These are phyloP conservation scores for Pseudogymnoascus sp. DNA, from an alignment of 2,329 filamentous ascomycete genomes.

Conservation along the genomic window DNA sequence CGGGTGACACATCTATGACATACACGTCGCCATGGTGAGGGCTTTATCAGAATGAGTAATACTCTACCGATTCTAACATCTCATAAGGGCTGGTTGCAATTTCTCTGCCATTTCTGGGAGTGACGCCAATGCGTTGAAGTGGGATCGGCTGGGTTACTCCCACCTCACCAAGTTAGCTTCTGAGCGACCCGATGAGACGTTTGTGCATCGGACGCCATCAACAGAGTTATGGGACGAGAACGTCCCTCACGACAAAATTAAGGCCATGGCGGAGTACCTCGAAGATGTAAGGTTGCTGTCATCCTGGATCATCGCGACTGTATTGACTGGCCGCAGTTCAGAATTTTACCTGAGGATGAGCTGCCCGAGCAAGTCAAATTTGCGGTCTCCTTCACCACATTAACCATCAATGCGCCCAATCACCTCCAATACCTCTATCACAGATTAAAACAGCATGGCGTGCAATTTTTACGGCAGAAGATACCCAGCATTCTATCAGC, in stretches of 20 bases:
- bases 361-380: conserved; percentile 30
- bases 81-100: conserved; percentile 35
- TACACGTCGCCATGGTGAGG: conserved; percentile 37
- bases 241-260: conserved; percentile 34
- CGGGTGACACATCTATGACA: conserved; percentile 32
- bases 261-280: conserved; percentile 34
- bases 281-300: conserved; percentile 29
- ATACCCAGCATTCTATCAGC: conserved; percentile 25
- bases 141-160: conserved; percentile 35
- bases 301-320: no score
- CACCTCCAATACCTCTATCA: conserved; percentile 30
- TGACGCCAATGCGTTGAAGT: conserved; percentile 35
- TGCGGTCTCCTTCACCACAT: conserved; percentile 31
- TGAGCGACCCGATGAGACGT: conserved; percentile 27
- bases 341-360: conserved; percentile 24
- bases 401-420: conserved; percentile 33
- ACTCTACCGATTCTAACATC: neutral
- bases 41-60: neutral
- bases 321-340: conserved; percentile 24
- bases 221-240: conserved; percentile 36
- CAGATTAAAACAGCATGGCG: conserved; percentile 26
- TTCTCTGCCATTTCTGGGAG: conserved; percentile 38
- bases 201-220: conserved; percentile 32
- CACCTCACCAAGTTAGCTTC: conserved; percentile 32
- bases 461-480: conserved; percentile 28